Base-by-base conservation (phyloP, 495 filamentous ascomycete genomes). In the Astrothelium subdiscretum region DNA sequence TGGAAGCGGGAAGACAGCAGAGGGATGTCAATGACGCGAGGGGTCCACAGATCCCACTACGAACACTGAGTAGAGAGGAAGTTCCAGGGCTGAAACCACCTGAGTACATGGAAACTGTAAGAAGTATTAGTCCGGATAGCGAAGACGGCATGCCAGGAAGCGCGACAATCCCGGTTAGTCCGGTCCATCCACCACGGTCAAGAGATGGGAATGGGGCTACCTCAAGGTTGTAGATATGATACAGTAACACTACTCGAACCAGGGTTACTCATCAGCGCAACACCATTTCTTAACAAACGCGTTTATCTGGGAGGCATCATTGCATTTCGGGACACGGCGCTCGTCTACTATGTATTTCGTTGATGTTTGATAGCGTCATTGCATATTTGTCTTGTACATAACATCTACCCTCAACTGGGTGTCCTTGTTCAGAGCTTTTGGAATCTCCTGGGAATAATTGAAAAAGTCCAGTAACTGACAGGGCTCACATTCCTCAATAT, bases 51-150 rank as follows among this genome's bases (percentile, higher is more conserved):
- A 65, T 74, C 38, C 73, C 73, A 1, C 20, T 73, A 38, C 64
- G 70, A 57, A 74, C 72, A 32, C 65, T 74, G 15, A 63, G 65
- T 27, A 59, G 71, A 26, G 67, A 70, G 24, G 66, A 63, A 3
- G 62, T 64, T 32, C 48, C 48, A 10, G 69, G 67, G 18, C 54
- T 66, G 32, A 71, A 73, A 27, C 73, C 73, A 22, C 73, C 73
- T 0, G 69, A 67, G 27, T 75, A 75, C 60, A 20, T 12, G 11
- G 66, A 65, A 48, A 31, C 52, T 32, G 24, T 54, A 6, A 26
- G 48, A 24, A 26, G 48, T 1, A 54, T 20, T 11, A 54, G 48
- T 29, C 4, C 24, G 24, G 48, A 54, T 5, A 54, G 48, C 22
- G 48, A 54, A 29, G 48, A 54, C 8, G 48, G 48, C 2, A 29